These are phyloP conservation scores for Globisporangium camurandrum DNA, from an alignment of 352 stramenopile species.

Conservation along the genomic window DNA sequence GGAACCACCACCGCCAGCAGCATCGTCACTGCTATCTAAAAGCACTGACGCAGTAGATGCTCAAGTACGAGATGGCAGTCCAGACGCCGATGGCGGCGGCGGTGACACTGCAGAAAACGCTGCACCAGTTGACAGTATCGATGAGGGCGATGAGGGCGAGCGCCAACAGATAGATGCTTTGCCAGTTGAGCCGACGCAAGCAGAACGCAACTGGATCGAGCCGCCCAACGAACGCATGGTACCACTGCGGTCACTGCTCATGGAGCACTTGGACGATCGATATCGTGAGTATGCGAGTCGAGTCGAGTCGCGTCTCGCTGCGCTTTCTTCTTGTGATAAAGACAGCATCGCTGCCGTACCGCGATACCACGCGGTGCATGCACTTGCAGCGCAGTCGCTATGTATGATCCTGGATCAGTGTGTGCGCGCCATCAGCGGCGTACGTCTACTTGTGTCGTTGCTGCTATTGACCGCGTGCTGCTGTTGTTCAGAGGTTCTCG, in stretches of 20 bases:
- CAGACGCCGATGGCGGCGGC: not conserved
- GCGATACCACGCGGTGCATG: conserved; percentile 28
- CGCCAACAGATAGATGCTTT: not conserved
- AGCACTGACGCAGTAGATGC: not conserved
- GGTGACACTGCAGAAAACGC: conserved; percentile 6
- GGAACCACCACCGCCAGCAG: not conserved
- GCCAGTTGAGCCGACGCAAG: conserved; percentile 17
- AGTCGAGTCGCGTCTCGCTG: conserved; percentile 13
- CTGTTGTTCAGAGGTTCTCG: too few relatives aligned
- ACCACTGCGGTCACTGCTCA: conserved; percentile 17
- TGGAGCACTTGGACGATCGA: conserved; percentile 19
- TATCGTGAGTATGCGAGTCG: conserved; percentile 26
- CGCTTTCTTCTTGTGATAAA: not conserved
- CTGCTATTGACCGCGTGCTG: too few relatives aligned
- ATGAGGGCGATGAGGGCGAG: too few relatives aligned
- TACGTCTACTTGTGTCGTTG: too few relatives aligned
- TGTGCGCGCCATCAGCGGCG: conserved; percentile 42
- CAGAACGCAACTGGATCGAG: conserved; percentile 30
- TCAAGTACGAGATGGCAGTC: not conserved
- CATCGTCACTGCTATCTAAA: not conserved
- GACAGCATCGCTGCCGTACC: not conserved
- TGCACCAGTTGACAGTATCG: conserved; percentile 2
- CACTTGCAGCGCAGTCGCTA: conserved; percentile 41
- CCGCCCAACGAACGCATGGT: conserved; percentile 26
- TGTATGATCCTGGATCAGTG: conserved; percentile 47